Conservation (phyloP, 1,284 basidiomycete genomes). For the Lignosus rhinocerotis region DNA sequence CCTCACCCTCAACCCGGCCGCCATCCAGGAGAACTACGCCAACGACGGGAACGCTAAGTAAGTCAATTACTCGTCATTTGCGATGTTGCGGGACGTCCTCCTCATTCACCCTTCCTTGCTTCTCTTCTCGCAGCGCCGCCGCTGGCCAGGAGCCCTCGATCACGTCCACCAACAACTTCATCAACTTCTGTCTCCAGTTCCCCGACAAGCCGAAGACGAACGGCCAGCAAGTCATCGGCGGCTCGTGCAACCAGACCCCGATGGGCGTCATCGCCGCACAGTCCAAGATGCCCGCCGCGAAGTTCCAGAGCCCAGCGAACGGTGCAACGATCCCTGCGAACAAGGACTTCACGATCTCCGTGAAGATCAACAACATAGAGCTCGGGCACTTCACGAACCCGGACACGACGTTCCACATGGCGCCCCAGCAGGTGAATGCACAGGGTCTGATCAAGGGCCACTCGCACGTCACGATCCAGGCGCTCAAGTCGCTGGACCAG, state of each 20-base stretch:
- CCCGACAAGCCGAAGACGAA: slow-evolving; percentile 35
- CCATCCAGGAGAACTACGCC: slow-evolving; percentile 26
- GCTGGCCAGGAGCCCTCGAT: slow-evolving; percentile 49
- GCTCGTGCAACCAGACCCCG: slow-evolving; percentile 35
- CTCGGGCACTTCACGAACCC: slow-evolving; percentile 59
- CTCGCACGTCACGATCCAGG: slow-evolving; percentile 66
- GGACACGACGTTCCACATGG: slow-evolving; percentile 51
- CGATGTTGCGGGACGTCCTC: slow-evolving; percentile 10
- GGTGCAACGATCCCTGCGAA: slow-evolving; percentile 42
- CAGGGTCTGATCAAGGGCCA: slow-evolving; percentile 54
- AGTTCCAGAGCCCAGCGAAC: slow-evolving; percentile 50
- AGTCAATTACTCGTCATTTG: not conserved
- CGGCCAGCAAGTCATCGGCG: slow-evolving; percentile 29
- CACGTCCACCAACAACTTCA: slow-evolving; percentile 54
- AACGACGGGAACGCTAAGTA: slow-evolving; percentile 43
- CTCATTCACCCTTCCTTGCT: not conserved
- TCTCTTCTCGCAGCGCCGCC: slow-evolving; percentile 25
- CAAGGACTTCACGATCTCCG: slow-evolving; percentile 47
- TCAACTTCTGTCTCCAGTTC: slow-evolving; percentile 49
- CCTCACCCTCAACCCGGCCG: slow-evolving; percentile 25
- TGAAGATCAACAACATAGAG: slow-evolving; percentile 47
- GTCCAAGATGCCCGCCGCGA: slow-evolving; percentile 49
- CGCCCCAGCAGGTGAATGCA: slow-evolving; percentile 57
- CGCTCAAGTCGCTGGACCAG: slow-evolving; percentile 49
- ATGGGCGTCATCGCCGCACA: slow-evolving; percentile 45